Base-by-base conservation (phyloP, 2,329 filamentous ascomycete species). In the Pseudocercospora crystallina region DNA sequence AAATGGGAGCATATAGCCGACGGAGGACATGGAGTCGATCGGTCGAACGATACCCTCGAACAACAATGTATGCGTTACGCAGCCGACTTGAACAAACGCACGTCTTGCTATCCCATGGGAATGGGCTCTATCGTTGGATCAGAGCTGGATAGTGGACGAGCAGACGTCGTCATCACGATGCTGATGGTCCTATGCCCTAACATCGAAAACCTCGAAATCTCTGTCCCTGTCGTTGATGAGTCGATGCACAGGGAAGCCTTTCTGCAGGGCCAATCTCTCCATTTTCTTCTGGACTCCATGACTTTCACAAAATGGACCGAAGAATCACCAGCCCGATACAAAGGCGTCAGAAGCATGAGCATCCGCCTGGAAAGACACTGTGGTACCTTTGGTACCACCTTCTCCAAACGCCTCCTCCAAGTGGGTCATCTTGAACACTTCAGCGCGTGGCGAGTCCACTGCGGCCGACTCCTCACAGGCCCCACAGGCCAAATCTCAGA, bases 1-100 rank as follows among this genome's bases (percentile, higher is more conserved):
- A 53, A 53, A 20, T 53, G 50, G 50, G 45, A 49, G 13, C 44
- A 52, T 39, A n/a, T 48, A 2, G 13, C 45, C 8, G 41, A 45
- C 12, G 20, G 7, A 3, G 31, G 42, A 5, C 35, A 47, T 26
- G 26, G 44, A 10, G 26, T 53, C 20, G 50, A 48, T 32, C 50
- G 45, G 13, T 46, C 45, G 9, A 33, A 42, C n/a, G 33, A 48
- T 31, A 44, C 38, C 12, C 45, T 53, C n/a, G 45, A 53, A 14
- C 26, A 41, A 7, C 45, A 49, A 30, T 53, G 50, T 13, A 20
- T 44, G 5, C 50, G 49, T 14, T 53, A 53, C 41, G 50, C 37
- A 26, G 29, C 15, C 36, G 45, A 42, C 13, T 13, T 48, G 41
- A 33, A 45, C 20, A 49, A 31, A 32, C 14, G 32, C 17, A 41